Percentiles rank a stretch among this genome's conserved stretches.
Conservation (phyloP, 2,329 filamentous ascomycete species). For the Phialemoniopsis sp. region DNA sequence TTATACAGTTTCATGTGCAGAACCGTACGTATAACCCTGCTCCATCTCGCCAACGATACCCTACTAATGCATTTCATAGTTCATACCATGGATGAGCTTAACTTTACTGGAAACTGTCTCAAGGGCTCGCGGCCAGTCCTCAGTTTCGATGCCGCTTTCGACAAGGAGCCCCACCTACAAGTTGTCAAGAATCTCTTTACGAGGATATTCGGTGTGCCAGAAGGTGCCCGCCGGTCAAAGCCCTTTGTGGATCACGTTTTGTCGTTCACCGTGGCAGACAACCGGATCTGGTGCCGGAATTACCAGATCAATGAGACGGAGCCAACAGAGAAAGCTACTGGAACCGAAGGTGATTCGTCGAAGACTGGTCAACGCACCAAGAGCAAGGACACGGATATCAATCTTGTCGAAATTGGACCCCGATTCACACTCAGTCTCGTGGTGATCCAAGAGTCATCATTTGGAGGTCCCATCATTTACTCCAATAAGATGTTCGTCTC, state of each 20-base stretch:
- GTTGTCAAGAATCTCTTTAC: slow-evolving; percentile 87
- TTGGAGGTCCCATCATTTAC: slow-evolving; percentile 94
- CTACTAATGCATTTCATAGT: slow-evolving; percentile 41
- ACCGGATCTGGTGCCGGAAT: slow-evolving; percentile 92
- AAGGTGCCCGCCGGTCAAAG: slow-evolving; percentile 83
- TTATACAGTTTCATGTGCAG: slow-evolving; percentile 73
- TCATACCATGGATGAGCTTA: slow-evolving; percentile 94
- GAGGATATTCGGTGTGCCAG: slow-evolving; percentile 89
- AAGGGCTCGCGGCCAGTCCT: slow-evolving; percentile 90
- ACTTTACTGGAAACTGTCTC: slow-evolving; percentile 94
- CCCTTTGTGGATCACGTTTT: slow-evolving; percentile 96
- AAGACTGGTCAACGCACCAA: slow-evolving; percentile 28
- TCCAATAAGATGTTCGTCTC: slow-evolving; percentile 97
- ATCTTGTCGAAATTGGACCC: slow-evolving; percentile 88
- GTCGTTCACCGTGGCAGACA: slow-evolving; percentile 84
- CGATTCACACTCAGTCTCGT: slow-evolving; percentile 64
- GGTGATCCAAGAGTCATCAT: slow-evolving; percentile 90
- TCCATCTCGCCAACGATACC: slow-evolving; percentile 7
- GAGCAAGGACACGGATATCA: slow-evolving; percentile 68
- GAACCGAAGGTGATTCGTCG: slow-evolving; percentile 29
- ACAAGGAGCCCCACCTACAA: slow-evolving; percentile 72
- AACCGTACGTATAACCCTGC: slow-evolving; percentile 48
- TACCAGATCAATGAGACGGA: slow-evolving; percentile 91
- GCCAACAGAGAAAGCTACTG: slow-evolving; percentile 40
- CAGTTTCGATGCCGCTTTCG: slow-evolving; percentile 87